A percentile compares a stretch with the other conserved stretches of the same genome.
These are phyloP conservation scores for Mucor circinelloides DNA, from an alignment of 371 early-diverging fungal genomes.

Conservation along the genomic window DNA sequence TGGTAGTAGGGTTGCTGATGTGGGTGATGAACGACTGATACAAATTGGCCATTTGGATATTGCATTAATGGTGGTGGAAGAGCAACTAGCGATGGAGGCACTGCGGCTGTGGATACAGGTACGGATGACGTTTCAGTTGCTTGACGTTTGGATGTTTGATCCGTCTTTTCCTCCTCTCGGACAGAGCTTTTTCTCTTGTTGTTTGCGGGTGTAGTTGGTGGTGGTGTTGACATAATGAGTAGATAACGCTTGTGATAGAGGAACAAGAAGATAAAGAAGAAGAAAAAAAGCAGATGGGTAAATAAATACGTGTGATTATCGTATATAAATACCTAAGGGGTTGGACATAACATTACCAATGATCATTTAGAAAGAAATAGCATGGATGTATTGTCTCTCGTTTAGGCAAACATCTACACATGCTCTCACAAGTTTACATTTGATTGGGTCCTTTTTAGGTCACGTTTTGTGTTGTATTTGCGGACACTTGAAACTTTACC, in stretches of 20 bases:
- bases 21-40: constrained; percentile 7
- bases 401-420: constrained; percentile 13
- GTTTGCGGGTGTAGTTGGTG: background rate
- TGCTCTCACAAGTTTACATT: constrained; percentile 14
- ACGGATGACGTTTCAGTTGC: background rate
- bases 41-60: constrained; percentile 22
- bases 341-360: constrained; percentile 12
- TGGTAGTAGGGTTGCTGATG: constrained; percentile 8
- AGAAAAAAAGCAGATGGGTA: background rate
- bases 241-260: background rate
- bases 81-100: background rate
- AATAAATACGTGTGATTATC: background rate
- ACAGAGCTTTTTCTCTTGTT: constrained; percentile 16
- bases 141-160: background rate
- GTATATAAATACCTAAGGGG: constrained; percentile 4
- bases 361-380: constrained; percentile 8
- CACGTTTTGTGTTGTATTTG: constrained; percentile 15
- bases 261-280: background rate
- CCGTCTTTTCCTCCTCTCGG: background rate
- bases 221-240: background rate
- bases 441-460: constrained; percentile 17
- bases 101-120: background rate
- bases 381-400: constrained; percentile 14
- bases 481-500: background rate
- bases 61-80: constrained; percentile 25